Percentiles rank a stretch among this genome's conserved stretches.
These are phyloP conservation scores for Jatropha podagrica DNA, from an alignment of 441 rosid genomes.

Conservation along the genomic window DNA sequence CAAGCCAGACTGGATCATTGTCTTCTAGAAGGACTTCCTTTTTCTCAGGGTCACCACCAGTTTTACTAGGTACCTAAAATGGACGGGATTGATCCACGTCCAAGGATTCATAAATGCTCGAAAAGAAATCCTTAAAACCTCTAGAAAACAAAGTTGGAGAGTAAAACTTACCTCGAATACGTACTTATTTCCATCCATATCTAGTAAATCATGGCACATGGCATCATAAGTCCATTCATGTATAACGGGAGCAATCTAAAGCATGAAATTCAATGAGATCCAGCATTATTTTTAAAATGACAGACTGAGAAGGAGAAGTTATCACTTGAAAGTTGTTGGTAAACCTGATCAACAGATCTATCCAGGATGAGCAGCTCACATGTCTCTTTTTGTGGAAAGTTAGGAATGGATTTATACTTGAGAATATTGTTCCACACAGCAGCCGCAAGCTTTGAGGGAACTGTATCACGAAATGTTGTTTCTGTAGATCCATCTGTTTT, in stretches of 20 bases:
- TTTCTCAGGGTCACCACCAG: constrained; percentile 66
- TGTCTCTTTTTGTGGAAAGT: constrained; percentile 88
- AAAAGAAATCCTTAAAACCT: neutral
- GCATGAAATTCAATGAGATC: constrained; percentile 24
- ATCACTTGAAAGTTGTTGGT: constrained; percentile 11
- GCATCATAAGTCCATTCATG: constrained; percentile 99
- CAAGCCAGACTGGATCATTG: constrained; percentile 94
- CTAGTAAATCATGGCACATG: constrained; percentile 93
- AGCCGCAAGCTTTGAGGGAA: constrained; percentile 89
- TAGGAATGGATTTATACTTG: constrained; percentile 66
- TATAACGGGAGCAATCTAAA: constrained; percentile 89
- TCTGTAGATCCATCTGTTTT: constrained; percentile 65
- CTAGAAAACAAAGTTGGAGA: neutral
- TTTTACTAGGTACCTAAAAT: constrained; percentile 73
- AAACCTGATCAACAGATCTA: constrained; percentile 90
- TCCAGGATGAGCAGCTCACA: constrained; percentile 93
- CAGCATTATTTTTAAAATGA: constrained; percentile 11
- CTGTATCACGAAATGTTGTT: constrained; percentile 65
- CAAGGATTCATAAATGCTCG: neutral
- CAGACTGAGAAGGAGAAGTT: constrained; percentile 16
- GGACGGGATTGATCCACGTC: constrained; percentile 21
- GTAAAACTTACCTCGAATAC: constrained; percentile 61
- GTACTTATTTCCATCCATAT: constrained; percentile 92
- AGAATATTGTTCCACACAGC: constrained; percentile 71
- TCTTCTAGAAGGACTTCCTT: constrained; percentile 92